phyloP scores from a whole-genome alignment of 345 rosid species.

The Garcia nutans region DNA sequence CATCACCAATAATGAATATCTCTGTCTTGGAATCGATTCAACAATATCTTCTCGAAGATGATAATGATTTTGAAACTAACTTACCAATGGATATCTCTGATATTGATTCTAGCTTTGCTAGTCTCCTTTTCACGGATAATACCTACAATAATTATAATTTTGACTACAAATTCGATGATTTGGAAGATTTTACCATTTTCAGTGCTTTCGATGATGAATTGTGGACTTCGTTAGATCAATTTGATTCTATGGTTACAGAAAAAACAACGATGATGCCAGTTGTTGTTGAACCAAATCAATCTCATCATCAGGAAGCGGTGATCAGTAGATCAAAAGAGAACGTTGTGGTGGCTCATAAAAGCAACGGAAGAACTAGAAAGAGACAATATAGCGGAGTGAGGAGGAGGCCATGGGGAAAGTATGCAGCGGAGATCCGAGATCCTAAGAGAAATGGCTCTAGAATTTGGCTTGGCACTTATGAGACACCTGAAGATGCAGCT shows the following conservation, averaged over 20 bases:
- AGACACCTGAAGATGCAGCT: slow-evolving; percentile 58
- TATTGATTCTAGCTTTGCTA: not conserved
- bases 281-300: not conserved
- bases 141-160: not conserved
- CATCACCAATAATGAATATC: too few species aligned
- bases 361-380: not conserved
- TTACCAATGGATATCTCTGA: not conserved
- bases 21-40: too few species aligned
- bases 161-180: not conserved
- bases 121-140: not conserved
- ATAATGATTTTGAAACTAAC: not conserved
- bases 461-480: slow-evolving; percentile 69
- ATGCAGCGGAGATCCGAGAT: slow-evolving; percentile 68
- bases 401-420: slow-evolving; percentile 50
- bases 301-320: not conserved
- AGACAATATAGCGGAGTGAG: not conserved
- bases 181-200: not conserved
- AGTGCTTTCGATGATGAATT: not conserved
- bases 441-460: slow-evolving; percentile 68
- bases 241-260: not conserved
- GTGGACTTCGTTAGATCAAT: not conserved
- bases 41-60: too few species aligned
- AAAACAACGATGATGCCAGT: not conserved
- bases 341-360: not conserved
- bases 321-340: not conserved